phyloP scores from a whole-genome alignment of 768 basidiomycete genomes.

The Lentinula raphanica region DNA sequence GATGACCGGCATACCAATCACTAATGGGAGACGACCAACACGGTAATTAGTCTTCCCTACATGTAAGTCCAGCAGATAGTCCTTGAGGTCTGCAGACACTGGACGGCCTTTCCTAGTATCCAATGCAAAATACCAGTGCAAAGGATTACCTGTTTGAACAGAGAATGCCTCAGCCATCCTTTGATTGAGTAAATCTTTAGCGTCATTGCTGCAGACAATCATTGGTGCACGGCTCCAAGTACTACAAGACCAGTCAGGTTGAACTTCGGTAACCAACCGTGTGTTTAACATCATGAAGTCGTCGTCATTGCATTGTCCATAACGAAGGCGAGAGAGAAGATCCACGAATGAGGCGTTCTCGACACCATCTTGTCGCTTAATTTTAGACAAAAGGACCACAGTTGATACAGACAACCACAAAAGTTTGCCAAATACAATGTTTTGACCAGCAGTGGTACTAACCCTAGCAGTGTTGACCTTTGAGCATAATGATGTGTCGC shows the following conservation, averaged over 20 bases:
- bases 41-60: conserved; percentile 13
- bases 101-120: neutral
- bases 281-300: neutral
- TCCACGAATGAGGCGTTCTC: conserved; percentile 2
- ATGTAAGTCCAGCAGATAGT: neutral
- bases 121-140: conserved; percentile 14
- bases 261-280: neutral
- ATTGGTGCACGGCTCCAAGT: conserved; percentile 15
- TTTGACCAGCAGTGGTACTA: no score
- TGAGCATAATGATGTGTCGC: conserved; percentile 10
- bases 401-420: conserved; percentile 9
- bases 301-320: neutral
- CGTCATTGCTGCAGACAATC: conserved; percentile 17
- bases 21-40: conserved; percentile 18
- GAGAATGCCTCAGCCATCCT: conserved; percentile 12
- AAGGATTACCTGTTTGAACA: neutral
- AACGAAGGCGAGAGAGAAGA: neutral
- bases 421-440: conserved; percentile 10
- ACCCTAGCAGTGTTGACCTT: neutral
- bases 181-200: conserved; percentile 21
- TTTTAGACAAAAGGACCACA: conserved; percentile 8
- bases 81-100: neutral
- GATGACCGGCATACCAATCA: conserved; percentile 25
- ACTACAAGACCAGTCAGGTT: neutral
- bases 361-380: conserved; percentile 3